phyloP scores from a whole-genome alignment of 192 early-diverging fungal genomes.

The Coemansia sp. region DNA sequence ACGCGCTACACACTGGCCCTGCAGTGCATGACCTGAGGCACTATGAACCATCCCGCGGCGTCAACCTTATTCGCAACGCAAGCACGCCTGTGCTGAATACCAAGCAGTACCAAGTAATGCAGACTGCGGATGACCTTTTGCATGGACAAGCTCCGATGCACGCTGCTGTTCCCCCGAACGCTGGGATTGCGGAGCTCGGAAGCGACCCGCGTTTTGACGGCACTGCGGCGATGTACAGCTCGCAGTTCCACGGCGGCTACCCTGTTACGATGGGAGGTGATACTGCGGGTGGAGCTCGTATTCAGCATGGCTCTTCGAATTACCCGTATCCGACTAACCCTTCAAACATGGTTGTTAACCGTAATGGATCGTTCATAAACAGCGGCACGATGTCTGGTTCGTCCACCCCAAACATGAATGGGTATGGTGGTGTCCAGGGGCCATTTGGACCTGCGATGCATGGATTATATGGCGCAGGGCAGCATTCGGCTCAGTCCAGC shows the following conservation, averaged over 20 bases:
- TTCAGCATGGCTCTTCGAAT: conserved; percentile 15
- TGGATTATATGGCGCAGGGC: conserved; percentile 29
- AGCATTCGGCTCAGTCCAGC: conserved; percentile 17
- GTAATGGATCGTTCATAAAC: conserved; percentile 26
- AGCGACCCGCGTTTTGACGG: conserved; percentile 13
- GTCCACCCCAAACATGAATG: conserved; percentile 22
- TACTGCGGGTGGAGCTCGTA: conserved; percentile 14
- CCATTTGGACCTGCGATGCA: conserved; percentile 19
- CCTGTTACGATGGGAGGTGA: conserved; percentile 13
- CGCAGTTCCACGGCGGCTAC: conserved; percentile 28
- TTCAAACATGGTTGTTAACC: conserved; percentile 16
- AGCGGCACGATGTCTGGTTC: conserved; percentile 14
- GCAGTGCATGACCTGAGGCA: conserved; percentile 19
- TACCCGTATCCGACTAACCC: conserved; percentile 26
- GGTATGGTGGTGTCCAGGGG: conserved; percentile 28
- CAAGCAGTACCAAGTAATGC: conserved; percentile 47
- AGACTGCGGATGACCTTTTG: conserved; percentile 20
- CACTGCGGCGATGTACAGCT: conserved; percentile 14
- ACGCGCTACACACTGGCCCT: conserved; percentile 11
- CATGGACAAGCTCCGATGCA: conserved; percentile 13
- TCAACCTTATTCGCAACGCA: conserved; percentile 43
- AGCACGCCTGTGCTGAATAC: conserved; percentile 50
- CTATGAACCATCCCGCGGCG: conserved; percentile 35
- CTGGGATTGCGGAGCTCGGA: conserved; percentile 14
- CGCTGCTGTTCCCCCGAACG: conserved; percentile 8